Base-by-base conservation (phyloP, 2,329 filamentous ascomycete genomes). In the Calonectria pseudoreteaudii region DNA sequence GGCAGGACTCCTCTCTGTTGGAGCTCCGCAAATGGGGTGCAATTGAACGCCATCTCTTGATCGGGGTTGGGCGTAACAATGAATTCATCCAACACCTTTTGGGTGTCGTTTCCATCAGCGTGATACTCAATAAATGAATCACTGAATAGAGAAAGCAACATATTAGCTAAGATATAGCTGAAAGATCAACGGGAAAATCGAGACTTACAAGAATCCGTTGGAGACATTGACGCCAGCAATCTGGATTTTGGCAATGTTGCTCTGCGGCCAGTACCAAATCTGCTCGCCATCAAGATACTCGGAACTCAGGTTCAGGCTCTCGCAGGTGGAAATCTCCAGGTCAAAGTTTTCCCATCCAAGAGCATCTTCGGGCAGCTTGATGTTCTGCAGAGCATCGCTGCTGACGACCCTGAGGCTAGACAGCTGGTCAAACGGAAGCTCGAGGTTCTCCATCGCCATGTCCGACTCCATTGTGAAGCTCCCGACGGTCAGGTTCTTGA, bases 191-290 rank as follows among this genome's bases (percentile, higher is more conserved):
- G 3, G 1, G 0, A 38, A 38, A n/a, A 23, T 10, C 18, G 50
- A 60, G 38, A 75, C 75, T 70, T 20, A 77, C 75, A 77, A 77
- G 41, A 77, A 77, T 23, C 23, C 68, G 28, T 72, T 76, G 13
- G 60, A 62, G 10, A 77, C 23, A 16, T 67, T 67, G 49, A 62
- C 66, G 10, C 64, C 52, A 0, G 16, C 10, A 9, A 77, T 74
- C 3, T n/a, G 58, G 62, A 76, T 76, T 9, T 23, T 49, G 14
- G 52, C 34, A 13, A 77, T 70, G 26, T 76, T 68, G 14, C 62
- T 60, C 26, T 70, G 58, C 0, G 75, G 75, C 75, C 75, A 77
- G 50, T 76, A 76, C 74, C 75, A 77, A 10, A 75, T 64, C 26
- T 31, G 53, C 9, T 77, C 72, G 23, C 38, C 65, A 11, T 67